Evolutionary conservation across 169 alveolate species (phyloP), one percentile per base, ranked within the genome.

Genomic region (Eimeria mitis): DNA sequence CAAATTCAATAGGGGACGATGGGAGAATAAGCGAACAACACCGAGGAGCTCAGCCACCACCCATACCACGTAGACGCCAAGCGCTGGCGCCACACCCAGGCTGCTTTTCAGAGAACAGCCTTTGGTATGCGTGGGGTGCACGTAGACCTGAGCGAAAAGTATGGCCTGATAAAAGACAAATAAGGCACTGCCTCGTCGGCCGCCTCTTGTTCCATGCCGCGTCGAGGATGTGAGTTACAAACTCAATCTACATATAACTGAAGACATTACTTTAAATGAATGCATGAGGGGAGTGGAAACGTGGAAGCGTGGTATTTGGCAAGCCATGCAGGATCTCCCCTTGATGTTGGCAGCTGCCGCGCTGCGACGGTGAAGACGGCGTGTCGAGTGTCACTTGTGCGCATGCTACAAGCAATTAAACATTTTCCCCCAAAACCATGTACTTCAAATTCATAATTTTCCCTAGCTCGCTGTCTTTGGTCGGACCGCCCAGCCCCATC

Each of bases 331-430:
- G 56, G 31, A 44, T 75, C 85, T 11, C 85, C 61, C 34, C 61
- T 23, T 68, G 47, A 68, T 68, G 78, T 14, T 42, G 85, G 59
- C 85, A 3, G 85, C 85, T 40, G 85, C 42, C 21, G 85, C 19
- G 85, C 42, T 44, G 85, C 85, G 85, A 44, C 42, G 85, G 37
- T 44, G 49, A 68, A 14, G 85, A 23, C 85, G 61, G 85, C 85
- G 85, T 28, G 61, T 75, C 85, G 85, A 75, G 85, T 75, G 85
- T 25, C 19, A 61, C 61, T 40, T 4, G 61, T 19, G 85, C 34
- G 13, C 14, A 13, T 42, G 85, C 61, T 42, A 75, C 52, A 34
- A 44, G 23, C 61, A 75, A 42, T 21, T 75, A 61, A 42, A 42
- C 21, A 4, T 42, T 21, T 44, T 19, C 19, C 14, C 59, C 34